A percentile compares a stretch with the other conserved stretches of the same genome.
phyloP scores from a whole-genome alignment of 768 basidiomycete genomes.

The Kwoniella heveanensis region DNA sequence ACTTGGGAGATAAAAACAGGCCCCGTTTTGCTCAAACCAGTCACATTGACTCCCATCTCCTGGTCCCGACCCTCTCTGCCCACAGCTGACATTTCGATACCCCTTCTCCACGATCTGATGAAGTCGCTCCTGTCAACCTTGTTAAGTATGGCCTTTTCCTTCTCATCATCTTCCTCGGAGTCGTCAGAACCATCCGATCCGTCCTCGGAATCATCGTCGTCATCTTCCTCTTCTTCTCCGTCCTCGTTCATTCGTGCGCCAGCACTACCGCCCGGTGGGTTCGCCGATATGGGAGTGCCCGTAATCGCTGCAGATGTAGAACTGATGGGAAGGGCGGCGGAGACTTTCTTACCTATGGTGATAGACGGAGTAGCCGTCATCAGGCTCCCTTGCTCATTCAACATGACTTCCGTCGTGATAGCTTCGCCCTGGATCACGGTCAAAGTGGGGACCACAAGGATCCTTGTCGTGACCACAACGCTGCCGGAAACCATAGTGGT shows the following conservation, averaged over 20 bases:
- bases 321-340: neutral
- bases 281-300: neutral
- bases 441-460: slow-evolving; percentile 5
- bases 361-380: neutral
- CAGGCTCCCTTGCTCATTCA: slow-evolving; percentile 9
- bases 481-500: slow-evolving; percentile 1
- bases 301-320: neutral
- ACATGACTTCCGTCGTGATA: slow-evolving; percentile 3
- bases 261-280: too few relatives aligned
- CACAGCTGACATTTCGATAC: neutral
- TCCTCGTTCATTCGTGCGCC: neutral
- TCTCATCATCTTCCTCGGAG: slow-evolving; percentile 9
- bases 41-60: slow-evolving; percentile 6
- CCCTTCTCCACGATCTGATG: slow-evolving; percentile 5
- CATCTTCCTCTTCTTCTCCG: slow-evolving; percentile 6
- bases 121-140: slow-evolving; percentile 2
- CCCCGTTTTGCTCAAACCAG: neutral
- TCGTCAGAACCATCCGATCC: neutral
- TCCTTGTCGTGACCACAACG: neutral
- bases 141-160: neutral
- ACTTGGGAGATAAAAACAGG: neutral
- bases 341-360: neutral
- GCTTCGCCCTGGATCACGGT: slow-evolving; percentile 8
- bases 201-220: neutral
- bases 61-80: neutral